Percentiles rank a stretch among this genome's conserved stretches.
Evolutionary conservation across 805 yeast genomes (phyloP).

Genomic region (Cyberlindnera mycetangii): DNA sequence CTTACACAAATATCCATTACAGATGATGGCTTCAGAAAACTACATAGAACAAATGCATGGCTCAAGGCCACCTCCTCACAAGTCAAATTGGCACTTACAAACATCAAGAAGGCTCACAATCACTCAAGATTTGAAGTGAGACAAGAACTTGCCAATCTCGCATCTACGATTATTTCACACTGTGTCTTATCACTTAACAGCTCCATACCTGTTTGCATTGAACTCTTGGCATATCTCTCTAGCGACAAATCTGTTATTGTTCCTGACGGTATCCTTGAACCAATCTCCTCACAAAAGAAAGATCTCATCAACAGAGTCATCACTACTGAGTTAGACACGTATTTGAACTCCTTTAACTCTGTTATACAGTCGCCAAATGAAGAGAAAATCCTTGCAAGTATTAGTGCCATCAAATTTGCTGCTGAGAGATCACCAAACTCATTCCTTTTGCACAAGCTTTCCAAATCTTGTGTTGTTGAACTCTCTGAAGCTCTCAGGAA

Average conservation of each 20-base stretch:
- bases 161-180: constrained; percentile 29
- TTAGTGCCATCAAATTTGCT: constrained; percentile 22
- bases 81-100: constrained; percentile 41
- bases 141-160: constrained; percentile 31
- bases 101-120: constrained; percentile 22
- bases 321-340: constrained; percentile 15
- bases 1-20: constrained; percentile 19
- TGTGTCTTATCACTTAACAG: constrained; percentile 36
- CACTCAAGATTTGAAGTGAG: constrained; percentile 35
- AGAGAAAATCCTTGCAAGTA: constrained; percentile 19
- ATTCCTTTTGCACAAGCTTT: constrained; percentile 17
- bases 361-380: constrained; percentile 27
- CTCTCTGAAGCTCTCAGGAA: constrained; percentile 20
- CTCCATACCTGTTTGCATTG: constrained; percentile 36
- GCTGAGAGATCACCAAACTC: constrained; percentile 10
- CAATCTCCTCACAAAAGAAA: constrained; percentile 14
- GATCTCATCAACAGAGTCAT: constrained; percentile 15
- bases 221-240: constrained; percentile 30
- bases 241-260: constrained; percentile 17
- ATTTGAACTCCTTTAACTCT: constrained; percentile 19
- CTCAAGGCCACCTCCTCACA: constrained; percentile 51
- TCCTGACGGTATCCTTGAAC: constrained; percentile 4
- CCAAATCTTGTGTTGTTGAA: constrained; percentile 19
- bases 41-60: constrained; percentile 51
- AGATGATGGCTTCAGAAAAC: constrained; percentile 21